Percentiles rank a stretch among this genome's conserved stretches.
Evolutionary conservation across 441 rosid genomes (phyloP).

Genomic region (Melastoma candidum): DNA sequence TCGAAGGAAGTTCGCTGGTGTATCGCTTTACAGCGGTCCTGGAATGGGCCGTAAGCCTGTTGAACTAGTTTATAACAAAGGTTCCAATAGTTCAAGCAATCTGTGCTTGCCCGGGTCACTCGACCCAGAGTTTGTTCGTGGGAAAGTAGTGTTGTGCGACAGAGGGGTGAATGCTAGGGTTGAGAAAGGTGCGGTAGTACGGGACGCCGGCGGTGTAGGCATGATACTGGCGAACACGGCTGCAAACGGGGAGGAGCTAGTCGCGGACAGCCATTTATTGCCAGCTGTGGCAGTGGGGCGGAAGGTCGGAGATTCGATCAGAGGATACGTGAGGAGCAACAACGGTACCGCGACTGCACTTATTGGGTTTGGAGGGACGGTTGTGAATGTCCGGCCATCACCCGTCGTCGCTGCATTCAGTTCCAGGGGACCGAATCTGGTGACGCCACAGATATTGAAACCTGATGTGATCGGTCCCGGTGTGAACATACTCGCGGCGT

Average conservation of each 20-base stretch:
- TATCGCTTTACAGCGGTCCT: slow-evolving; percentile 63
- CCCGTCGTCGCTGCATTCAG: slow-evolving; percentile 95
- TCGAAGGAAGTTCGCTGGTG: slow-evolving; percentile 35
- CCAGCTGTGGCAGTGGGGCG: slow-evolving; percentile 71
- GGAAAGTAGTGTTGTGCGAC: slow-evolving; percentile 81
- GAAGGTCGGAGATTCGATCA: slow-evolving; percentile 52
- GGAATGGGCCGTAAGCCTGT: slow-evolving; percentile 56
- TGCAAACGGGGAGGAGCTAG: slow-evolving; percentile 70
- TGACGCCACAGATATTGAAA: slow-evolving; percentile 74
- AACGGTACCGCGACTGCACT: slow-evolving; percentile 43
- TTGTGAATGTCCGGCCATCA: slow-evolving; percentile 51
- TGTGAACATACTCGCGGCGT: slow-evolving; percentile 74
- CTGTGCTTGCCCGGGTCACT: slow-evolving; percentile 74
- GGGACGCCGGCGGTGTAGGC: slow-evolving; percentile 82
- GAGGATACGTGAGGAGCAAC: slow-evolving; percentile 33
- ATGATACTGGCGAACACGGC: slow-evolving; percentile 78
- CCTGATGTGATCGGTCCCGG: slow-evolving; percentile 95
- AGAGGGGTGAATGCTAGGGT: slow-evolving; percentile 73
- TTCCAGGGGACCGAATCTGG: slow-evolving; percentile 77
- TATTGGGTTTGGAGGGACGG: slow-evolving; percentile 55
- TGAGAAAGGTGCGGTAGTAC: slow-evolving; percentile 75
- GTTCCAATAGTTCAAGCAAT: slow-evolving; percentile 33
- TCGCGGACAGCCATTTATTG: slow-evolving; percentile 79
- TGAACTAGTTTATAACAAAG: slow-evolving; percentile 42
- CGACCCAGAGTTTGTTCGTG: slow-evolving; percentile 39